Percentiles rank a stretch among this genome's conserved stretches.
phyloP scores from a whole-genome alignment of 2,329 filamentous ascomycete genomes.

The Penicillium sp. region DNA sequence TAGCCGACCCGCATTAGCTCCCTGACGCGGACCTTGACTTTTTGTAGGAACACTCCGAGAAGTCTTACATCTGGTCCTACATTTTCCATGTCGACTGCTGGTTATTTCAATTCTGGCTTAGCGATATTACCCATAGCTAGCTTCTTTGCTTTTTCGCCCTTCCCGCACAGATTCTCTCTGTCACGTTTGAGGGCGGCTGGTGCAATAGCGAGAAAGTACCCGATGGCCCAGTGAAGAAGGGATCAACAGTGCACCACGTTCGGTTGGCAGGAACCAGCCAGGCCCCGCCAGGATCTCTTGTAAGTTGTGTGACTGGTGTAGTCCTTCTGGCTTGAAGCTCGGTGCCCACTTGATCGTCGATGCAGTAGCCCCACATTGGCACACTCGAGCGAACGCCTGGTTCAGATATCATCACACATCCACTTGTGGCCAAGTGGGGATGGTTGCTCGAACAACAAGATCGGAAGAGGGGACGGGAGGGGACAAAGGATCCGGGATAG shows the following conservation, averaged over 20 bases:
- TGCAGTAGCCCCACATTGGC: slow-evolving; percentile 14
- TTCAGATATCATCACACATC: slow-evolving; percentile 7
- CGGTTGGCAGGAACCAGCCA: slow-evolving; percentile 2
- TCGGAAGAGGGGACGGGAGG: not conserved
- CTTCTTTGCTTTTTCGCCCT: not conserved
- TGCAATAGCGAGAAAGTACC: not conserved
- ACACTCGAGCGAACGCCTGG: slow-evolving; percentile 7
- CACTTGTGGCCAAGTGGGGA: slow-evolving; percentile 7
- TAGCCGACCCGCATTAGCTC: slow-evolving; percentile 3
- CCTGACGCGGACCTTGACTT: not conserved
- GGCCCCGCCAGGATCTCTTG: slow-evolving; percentile 9
- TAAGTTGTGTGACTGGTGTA: slow-evolving; percentile 8
- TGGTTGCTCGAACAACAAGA: slow-evolving; percentile 21
- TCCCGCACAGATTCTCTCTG: slow-evolving; percentile 6
- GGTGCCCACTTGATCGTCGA: slow-evolving; percentile 19
- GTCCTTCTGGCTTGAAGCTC: not conserved
- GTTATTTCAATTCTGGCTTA: not conserved
- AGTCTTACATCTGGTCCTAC: slow-evolving; percentile 6
- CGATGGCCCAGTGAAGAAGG: slow-evolving; percentile 9
- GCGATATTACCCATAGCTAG: not conserved
- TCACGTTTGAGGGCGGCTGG: slow-evolving; percentile 7
- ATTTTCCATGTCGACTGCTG: not conserved
- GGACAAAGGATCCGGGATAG: not conserved
- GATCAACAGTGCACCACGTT: slow-evolving; percentile 20
- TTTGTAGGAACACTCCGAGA: not conserved